Evolutionary conservation across 1,139 yeast species (phyloP), one percentile per base, ranked within the genome.

Genomic region (Kurtzmaniella quercitrusa): DNA sequence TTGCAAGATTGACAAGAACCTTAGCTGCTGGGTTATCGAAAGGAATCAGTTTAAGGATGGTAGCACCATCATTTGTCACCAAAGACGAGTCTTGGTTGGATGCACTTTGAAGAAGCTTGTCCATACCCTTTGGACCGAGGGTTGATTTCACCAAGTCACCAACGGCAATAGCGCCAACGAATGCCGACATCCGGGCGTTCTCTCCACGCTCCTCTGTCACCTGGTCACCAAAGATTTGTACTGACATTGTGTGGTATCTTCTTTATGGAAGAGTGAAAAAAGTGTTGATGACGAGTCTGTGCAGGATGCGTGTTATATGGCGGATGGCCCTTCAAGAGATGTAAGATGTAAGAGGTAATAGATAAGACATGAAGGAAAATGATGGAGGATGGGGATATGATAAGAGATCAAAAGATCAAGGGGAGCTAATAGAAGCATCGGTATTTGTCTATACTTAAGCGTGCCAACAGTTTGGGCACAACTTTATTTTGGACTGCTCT

Each of bases 51-150:
- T 93, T 91, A 54, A 93, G 73, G 52, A 93, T 93, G 6, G 99
- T 93, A 41, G 99, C 99, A 49, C 99, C 99, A 67, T 93, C 99
- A 63, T 93, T 93, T 41, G 99, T 94, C 39, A 93, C 93, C 59
- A 91, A 62, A 6, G 95, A 76, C 47, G 75, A 75, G 50, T 71
- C 73, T 42, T 86, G 83, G 44, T 93, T 81, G 4, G 93, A 78
- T 14, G 96, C 86, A 52, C 95, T 85, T 60, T 90, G 96, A 50
- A 93, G 73, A 52, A 93, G 73, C 63, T 93, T 93, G 66, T 93
- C 98, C 98, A 93, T 93, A 49, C 98, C 98, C 65, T 93, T 93
- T 51, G 98, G 98, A 10, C 98, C 98, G 53, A 93, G 73, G 2
- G 98, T 94, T 29, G 96, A 82, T 66, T 94, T 93, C 39, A 93